Conservation (phyloP, 2,329 filamentous ascomycete species). For the Dothidotthia symphoricarpi region DNA sequence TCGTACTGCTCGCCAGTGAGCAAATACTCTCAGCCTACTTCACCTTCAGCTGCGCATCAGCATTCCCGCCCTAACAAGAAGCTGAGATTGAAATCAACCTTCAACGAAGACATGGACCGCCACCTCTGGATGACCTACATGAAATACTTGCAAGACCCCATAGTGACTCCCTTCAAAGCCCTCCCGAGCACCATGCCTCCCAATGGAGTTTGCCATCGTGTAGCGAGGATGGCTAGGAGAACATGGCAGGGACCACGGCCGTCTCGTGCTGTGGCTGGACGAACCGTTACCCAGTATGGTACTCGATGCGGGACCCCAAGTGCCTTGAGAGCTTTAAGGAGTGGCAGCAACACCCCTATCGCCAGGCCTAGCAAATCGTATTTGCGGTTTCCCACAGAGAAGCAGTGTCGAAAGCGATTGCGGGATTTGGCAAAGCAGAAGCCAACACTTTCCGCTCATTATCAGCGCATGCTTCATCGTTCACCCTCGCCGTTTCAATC, state of each 20-base stretch:
- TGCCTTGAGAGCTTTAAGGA: conserved; percentile 44
- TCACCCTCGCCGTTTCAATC: conserved; percentile 59
- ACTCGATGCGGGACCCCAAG: conserved; percentile 44
- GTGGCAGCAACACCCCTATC: conserved; percentile 51
- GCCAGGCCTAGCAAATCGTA: conserved; percentile 39
- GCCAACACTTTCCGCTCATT: conserved; percentile 62
- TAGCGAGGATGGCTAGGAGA: conserved; percentile 60
- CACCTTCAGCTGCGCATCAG: conserved; percentile 32
- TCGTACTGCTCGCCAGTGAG: conserved; percentile 42
- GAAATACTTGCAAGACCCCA: conserved; percentile 64
- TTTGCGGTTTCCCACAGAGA: conserved; percentile 57
- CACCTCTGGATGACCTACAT: conserved; percentile 67
- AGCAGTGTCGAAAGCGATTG: conserved; percentile 58
- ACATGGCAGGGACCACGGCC: conserved; percentile 55
- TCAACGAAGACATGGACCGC: conserved; percentile 64
- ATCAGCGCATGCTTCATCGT: conserved; percentile 60
- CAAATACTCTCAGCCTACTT: conserved; percentile 30
- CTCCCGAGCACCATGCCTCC: conserved; percentile 63
- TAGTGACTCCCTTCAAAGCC: conserved; percentile 66
- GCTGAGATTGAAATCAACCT: conserved; percentile 48
- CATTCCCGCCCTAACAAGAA: conserved; percentile 39
- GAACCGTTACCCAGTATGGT: conserved; percentile 15
- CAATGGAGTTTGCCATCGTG: conserved; percentile 62
- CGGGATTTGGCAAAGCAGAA: conserved; percentile 61
- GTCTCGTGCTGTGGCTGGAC: conserved; percentile 24